phyloP scores from a whole-genome alignment of 1,284 basidiomycete genomes.

The Inonotus obliquus region DNA sequence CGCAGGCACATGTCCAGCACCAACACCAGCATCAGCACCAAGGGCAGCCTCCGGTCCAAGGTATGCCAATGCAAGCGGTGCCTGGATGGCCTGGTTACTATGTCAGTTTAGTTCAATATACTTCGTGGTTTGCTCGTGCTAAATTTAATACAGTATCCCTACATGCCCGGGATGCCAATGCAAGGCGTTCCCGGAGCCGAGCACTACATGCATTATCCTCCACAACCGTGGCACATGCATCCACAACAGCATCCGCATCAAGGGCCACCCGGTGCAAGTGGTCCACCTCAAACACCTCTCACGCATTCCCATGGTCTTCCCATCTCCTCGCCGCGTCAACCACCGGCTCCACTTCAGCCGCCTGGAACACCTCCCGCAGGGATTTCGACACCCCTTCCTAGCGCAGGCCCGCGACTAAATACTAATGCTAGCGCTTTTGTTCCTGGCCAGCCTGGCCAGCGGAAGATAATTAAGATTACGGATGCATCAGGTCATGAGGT shows the following conservation, averaged over 20 bases:
- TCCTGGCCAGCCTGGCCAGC: constrained; percentile 31
- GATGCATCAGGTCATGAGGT: constrained; percentile 51
- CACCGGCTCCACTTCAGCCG: constrained; percentile 47
- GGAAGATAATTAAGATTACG: constrained; percentile 47
- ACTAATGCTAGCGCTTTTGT: constrained; percentile 61
- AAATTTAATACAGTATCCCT: constrained; percentile 27
- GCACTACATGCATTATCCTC: constrained; percentile 30
- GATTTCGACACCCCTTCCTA: constrained; percentile 63
- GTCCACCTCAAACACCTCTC: constrained; percentile 30
- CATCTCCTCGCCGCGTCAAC: constrained; percentile 57
- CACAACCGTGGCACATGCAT: constrained; percentile 31
- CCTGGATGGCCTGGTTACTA: constrained; percentile 38
- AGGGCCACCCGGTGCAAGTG: constrained; percentile 10
- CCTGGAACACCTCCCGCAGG: constrained; percentile 62
- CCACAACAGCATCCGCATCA: constrained; percentile 31
- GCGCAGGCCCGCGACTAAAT: constrained; percentile 46
- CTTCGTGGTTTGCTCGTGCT: constrained; percentile 9
- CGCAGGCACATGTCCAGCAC: constrained; percentile 46
- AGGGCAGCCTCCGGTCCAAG: constrained; percentile 41
- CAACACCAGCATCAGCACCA: constrained; percentile 20
- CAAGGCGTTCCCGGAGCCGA: constrained; percentile 25
- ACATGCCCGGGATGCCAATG: constrained; percentile 27
- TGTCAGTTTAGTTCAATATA: constrained; percentile 26
- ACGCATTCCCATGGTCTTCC: constrained; percentile 31
- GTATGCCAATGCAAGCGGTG: constrained; percentile 36